Evolutionary conservation across 192 early-diverging fungal species (phyloP), one percentile per base, ranked within the genome.

Genomic region (Glomus cerebriforme): DNA sequence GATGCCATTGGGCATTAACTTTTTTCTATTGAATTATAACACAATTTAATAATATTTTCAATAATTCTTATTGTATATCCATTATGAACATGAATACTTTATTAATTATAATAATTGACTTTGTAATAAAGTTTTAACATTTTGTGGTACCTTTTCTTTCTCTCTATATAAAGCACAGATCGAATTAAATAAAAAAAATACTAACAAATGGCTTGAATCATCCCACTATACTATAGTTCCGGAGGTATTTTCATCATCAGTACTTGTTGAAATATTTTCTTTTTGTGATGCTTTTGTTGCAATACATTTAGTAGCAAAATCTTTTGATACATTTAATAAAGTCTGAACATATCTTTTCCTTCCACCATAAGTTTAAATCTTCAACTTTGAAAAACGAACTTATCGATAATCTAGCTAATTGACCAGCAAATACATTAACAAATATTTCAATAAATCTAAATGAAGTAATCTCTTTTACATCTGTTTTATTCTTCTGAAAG

Each of bases 371-470:
- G n/a, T 66, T 62, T 9, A 78, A 47, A 67, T 69, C 69, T n/a
- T 68, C 63, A 29, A 71, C 65, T 7, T 17, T 17, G 29, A 78
- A 78, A 32, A 37, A 78, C 5, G 77, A 68, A 71, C 77, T 78
- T 66, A 12, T 29, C 3, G 77, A 78, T 29, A 78, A 60, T 24
- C 77, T 35, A 32, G 69, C 39, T 22, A 78, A 78, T 78, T 78
- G 77, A 54, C 69, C 77, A 5, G 77, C 64, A n/a, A 78, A 31
- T 8, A 78, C 77, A 47, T 64, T 64, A 17, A 78, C 24, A 43
- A 78, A 78, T n/a, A 78, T 78, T 34, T 78, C 77, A 17, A 78
- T 17, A 78, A 78, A 78, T 22, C 77, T 34, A 60, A 67, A 78
- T 19, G 77, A 78, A 22, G 29, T 19, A 62, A 77, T 65, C 17